Evolutionary conservation across 2,329 filamentous ascomycete species (phyloP), one percentile per base, ranked within the genome.

Genomic region (Colletotrichum tropicale): DNA sequence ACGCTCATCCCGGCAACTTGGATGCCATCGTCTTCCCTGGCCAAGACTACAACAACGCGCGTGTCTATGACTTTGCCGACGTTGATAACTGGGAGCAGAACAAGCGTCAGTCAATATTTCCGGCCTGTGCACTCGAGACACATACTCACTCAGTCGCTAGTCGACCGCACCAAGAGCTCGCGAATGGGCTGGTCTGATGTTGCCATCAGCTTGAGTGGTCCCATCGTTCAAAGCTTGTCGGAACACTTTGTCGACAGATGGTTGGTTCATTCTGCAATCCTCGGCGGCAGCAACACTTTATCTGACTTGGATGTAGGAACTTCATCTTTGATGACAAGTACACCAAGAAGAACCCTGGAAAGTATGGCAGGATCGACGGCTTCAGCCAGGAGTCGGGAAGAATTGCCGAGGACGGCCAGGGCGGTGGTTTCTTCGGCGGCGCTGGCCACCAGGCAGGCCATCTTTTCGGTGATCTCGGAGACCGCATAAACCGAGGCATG

Each of bases 121-220:
- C 21, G 74, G 10, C 61, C 48, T 67, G 8, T 8, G 26, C 16
- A 7, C 52, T 32, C 32, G 15, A 43, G 69, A 5, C 24, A 21
- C 24, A n/a, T 43, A 18, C 18, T 69, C 13, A 61, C 18, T n/a
- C 8, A 8, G 12, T 13, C 12, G 13, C 15, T 65, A 91, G 88
- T 98, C 24, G 94, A 98, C 80, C 91, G 96, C 66, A 93, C 92
- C 13, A 91, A 92, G 81, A 94, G 89, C 84, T 95, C 94, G 4
- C 91, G 96, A 75, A 98, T 98, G 95, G 96, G 96, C 24, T 98
- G 96, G 96, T 95, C 94, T 16, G 96, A 98, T 84, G 91, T 98
- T 74, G 93, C 94, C 13, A 88, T 98, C 71, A 95, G 92, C 79
- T 83, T 98, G 73, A 89, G 89, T 16, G 96, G 96, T 0, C 93